Evolutionary conservation across 2,329 filamentous ascomycete species (phyloP), one percentile per base, ranked within the genome.

Genomic region (Alternaria tenuissima): DNA sequence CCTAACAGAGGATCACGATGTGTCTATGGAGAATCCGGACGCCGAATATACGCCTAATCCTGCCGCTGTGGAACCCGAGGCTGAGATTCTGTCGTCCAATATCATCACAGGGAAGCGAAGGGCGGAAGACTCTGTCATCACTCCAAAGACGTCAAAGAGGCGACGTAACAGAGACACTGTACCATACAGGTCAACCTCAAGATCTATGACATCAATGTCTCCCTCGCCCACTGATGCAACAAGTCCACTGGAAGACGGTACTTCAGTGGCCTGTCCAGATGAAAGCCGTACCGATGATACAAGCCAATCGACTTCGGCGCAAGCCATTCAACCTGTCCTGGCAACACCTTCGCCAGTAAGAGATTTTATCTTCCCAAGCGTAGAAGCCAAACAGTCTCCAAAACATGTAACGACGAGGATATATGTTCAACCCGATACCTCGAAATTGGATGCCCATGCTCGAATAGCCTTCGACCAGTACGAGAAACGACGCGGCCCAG

Each of bases 401-500:
- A 22, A 12, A n/a, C 28, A 26, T 36, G 7, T 24, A 9, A 42
- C 34, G 7, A 55, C 34, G 11, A 52, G 54, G 16, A 46, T 41
- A 11, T 51, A 57, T 43, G 36, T 54, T 24, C 49, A 52, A 30
- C 39, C 43, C 4, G 56, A 55, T 26, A 30, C 49, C 26, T 53
- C 55, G 6, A 52, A 34, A 54, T 38, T 60, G 11, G 42, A 63
- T 9, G 36, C 42, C 38, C 48, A 30, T 16, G 48, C 74, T 12
- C 64, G 68, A 36, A 57, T 66, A 22, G 64, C 75, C 16, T 68
- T 76, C 34, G 64, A 67, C 6, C 67, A 71, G 9, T 72, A 79
- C n/a, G 60, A 72, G 26, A 64, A 66, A n/a, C 73, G 73, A 28
- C 52, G 66, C 8, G 62, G 66, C 5, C 74, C 80, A 36, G 81